Evolutionary conservation across 176 grass and related monocot species (phyloP).

Genomic region (Aegilops bicornis): DNA sequence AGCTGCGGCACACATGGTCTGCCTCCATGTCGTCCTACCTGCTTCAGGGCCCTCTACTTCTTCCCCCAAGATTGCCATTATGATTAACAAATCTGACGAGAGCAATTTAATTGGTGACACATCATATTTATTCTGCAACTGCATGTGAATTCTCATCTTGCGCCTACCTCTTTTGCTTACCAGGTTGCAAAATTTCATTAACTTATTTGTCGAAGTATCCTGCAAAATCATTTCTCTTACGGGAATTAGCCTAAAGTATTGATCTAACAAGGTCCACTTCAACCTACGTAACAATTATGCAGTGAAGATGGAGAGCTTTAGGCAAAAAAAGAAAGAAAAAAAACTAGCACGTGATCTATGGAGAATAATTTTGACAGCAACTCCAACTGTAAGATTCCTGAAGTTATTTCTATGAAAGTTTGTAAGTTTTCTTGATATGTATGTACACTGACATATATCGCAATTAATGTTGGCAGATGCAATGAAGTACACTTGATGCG

Average conservation of each 20-base stretch:
- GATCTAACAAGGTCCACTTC: conserved; percentile 25
- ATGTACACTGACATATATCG: conserved; percentile 4
- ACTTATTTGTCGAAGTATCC: neutral
- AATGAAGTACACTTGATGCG: conserved; percentile 99
- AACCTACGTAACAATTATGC: conserved; percentile 20
- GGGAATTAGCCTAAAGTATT: conserved; percentile 23
- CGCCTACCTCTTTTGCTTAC: conserved; percentile 91
- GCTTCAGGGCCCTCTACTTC: no score
- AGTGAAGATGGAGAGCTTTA: neutral
- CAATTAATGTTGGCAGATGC: conserved; percentile 54
- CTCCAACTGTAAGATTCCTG: no score
- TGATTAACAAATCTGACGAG: no score
- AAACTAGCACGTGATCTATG: no score
- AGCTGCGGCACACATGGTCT: no score
- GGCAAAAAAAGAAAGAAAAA: no score
- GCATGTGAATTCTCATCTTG: conserved; percentile 94
- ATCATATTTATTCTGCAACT: no score
- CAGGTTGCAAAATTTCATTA: conserved; percentile 28
- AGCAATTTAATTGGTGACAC: no score
- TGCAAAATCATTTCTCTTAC: neutral
- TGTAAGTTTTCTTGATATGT: conserved; percentile 9
- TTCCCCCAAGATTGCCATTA: no score
- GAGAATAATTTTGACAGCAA: no score
- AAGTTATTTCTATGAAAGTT: conserved; percentile 36
- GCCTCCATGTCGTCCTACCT: no score